Evolutionary conservation across 371 early-diverging fungal genomes (phyloP).

Genomic region (Mortierella sp.): DNA sequence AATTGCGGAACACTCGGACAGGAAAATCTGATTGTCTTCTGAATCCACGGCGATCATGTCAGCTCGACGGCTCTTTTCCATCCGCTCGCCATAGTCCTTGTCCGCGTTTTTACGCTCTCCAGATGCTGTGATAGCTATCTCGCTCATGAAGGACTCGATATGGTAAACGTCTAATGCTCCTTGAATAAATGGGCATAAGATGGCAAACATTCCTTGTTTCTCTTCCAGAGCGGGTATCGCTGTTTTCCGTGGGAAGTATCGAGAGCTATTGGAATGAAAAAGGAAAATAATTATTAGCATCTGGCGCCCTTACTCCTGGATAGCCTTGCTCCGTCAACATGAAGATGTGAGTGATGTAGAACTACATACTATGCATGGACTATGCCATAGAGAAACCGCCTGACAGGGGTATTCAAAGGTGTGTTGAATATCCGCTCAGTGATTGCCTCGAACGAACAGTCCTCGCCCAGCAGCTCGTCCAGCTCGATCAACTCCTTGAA

Average conservation of each 20-base stretch:
- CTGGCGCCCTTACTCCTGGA: background rate
- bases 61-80: conserved; percentile 2
- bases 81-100: background rate
- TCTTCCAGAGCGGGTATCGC: conserved; percentile 5
- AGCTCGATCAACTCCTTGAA: background rate
- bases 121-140: conserved; percentile 10
- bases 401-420: background rate
- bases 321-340: background rate
- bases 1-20: conserved; percentile 3
- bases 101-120: conserved; percentile 11
- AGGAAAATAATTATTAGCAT: background rate
- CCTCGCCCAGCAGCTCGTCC: background rate
- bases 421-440: background rate
- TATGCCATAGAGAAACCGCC: background rate
- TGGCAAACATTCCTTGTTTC: conserved; percentile 18
- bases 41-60: conserved; percentile 8
- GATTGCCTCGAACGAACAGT: background rate
- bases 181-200: conserved; percentile 17
- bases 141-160: conserved; percentile 7
- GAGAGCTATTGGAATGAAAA: background rate
- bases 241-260: background rate
- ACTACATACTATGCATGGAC: background rate
- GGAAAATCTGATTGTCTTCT: background rate
- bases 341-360: background rate
- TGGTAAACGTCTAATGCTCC: conserved; percentile 7